phyloP scores from a whole-genome alignment of 2,329 filamentous ascomycete genomes.

The Fusarium luffae region DNA sequence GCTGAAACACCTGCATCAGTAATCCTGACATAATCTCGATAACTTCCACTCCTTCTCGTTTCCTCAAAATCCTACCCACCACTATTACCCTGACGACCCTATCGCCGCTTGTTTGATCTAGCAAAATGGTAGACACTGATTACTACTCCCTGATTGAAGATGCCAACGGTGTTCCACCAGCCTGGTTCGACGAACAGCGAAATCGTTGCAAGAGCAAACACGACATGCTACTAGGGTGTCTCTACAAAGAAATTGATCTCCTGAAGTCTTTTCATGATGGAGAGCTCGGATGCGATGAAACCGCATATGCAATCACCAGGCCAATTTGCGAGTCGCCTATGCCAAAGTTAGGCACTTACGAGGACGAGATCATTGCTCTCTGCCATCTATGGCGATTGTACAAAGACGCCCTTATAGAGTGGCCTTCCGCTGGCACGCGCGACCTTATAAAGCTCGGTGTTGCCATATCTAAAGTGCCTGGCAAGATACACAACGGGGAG shows the following conservation, averaged over 20 bases:
- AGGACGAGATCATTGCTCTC: neutral
- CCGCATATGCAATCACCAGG: neutral
- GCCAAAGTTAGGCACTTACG: neutral
- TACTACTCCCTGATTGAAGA: neutral
- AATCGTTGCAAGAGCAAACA: neutral
- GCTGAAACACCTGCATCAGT: no score
- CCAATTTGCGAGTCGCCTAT: neutral
- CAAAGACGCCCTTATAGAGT: neutral
- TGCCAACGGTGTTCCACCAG: neutral
- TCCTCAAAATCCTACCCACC: no score
- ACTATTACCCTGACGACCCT: neutral
- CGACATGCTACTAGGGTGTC: neutral
- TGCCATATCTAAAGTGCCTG: neutral
- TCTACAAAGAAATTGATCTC: neutral
- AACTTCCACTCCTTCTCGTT: no score
- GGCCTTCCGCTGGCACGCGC: neutral
- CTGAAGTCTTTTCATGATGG: neutral
- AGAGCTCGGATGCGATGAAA: neutral
- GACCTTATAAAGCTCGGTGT: neutral
- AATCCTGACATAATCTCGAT: no score
- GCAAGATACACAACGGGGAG: neutral
- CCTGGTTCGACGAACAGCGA: neutral
- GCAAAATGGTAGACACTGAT: neutral
- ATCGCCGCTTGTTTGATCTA: neutral
- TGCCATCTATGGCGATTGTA: neutral